Percentiles rank a stretch among this genome's conserved stretches.
Conservation (phyloP, 306 rosid species). For the Vigna trinervia region DNA sequence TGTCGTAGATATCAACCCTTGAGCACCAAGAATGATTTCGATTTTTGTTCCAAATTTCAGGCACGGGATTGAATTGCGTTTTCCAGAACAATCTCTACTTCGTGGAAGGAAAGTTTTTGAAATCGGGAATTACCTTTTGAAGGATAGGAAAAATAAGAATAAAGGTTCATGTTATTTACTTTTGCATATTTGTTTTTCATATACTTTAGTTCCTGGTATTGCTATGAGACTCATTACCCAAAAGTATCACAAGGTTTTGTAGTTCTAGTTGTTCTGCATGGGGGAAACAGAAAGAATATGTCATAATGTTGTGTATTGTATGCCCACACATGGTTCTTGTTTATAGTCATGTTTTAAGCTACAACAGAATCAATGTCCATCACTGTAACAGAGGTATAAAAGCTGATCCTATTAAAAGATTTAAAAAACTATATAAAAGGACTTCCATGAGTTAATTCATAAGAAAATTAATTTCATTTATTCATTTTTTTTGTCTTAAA, state of each 20-base stretch:
- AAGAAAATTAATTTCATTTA: no score
- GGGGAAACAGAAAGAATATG: background rate
- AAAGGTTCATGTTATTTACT: conserved; percentile 54
- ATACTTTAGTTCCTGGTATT: background rate
- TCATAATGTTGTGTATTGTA: background rate
- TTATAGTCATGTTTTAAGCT: background rate
- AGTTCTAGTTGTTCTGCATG: background rate
- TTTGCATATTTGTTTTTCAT: background rate
- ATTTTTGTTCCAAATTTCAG: conserved; percentile 50
- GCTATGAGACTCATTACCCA: background rate
- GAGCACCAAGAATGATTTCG: conserved; percentile 15
- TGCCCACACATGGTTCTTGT: background rate
- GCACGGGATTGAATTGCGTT: conserved; percentile 47
- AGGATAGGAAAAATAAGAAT: conserved; percentile 42
- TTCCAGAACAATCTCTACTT: conserved; percentile 53
- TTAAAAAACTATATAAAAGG: no score
- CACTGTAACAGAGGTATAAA: background rate
- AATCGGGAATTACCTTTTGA: conserved; percentile 53
- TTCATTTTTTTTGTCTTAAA: no score
- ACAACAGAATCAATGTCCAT: background rate
- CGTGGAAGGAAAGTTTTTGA: conserved; percentile 48
- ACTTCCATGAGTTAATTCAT: no score
- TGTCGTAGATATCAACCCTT: background rate
- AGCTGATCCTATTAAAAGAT: background rate
- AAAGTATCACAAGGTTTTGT: background rate